These are phyloP conservation scores for Petunia secreta DNA, from an alignment of 257 asterid genomes.

Conservation along the genomic window DNA sequence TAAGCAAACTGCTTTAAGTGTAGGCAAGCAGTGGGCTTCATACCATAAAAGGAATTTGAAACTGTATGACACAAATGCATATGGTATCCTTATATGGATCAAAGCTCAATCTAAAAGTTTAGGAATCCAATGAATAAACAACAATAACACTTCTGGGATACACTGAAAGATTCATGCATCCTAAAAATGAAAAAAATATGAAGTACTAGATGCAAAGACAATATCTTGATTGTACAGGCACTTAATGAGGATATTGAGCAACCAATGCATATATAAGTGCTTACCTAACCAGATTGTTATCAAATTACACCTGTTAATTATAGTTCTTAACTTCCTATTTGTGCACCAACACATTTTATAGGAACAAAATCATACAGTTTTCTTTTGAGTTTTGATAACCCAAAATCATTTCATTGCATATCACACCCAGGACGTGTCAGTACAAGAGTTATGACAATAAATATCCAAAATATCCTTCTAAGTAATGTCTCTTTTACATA, in stretches of 20 bases:
- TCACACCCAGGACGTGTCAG: background rate
- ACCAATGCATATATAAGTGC: background rate
- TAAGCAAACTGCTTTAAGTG: constrained; percentile 23
- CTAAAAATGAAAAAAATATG: constrained; percentile 20
- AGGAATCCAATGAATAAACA: background rate
- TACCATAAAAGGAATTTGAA: constrained; percentile 5
- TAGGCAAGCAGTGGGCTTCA: background rate
- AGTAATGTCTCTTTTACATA: background rate
- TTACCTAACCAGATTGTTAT: background rate
- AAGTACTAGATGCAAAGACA: constrained; percentile 9
- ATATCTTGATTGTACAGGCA: background rate
- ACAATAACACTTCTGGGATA: background rate
- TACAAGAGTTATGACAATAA: background rate
- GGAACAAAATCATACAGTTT: background rate
- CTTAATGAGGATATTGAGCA: constrained; percentile 19
- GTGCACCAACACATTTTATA: constrained; percentile 13
- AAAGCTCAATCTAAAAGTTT: background rate
- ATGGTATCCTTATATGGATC: background rate
- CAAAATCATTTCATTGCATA: background rate
- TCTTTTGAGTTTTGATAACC: constrained; percentile 13
- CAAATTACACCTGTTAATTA: constrained; percentile 1
- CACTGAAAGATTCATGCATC: background rate
- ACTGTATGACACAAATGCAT: constrained; percentile 1
- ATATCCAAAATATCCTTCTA: constrained; percentile 7
- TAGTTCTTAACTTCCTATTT: constrained; percentile 19